phyloP scores from a whole-genome alignment of 352 stramenopile genomes.

The Poterioochromonas sp. region DNA sequence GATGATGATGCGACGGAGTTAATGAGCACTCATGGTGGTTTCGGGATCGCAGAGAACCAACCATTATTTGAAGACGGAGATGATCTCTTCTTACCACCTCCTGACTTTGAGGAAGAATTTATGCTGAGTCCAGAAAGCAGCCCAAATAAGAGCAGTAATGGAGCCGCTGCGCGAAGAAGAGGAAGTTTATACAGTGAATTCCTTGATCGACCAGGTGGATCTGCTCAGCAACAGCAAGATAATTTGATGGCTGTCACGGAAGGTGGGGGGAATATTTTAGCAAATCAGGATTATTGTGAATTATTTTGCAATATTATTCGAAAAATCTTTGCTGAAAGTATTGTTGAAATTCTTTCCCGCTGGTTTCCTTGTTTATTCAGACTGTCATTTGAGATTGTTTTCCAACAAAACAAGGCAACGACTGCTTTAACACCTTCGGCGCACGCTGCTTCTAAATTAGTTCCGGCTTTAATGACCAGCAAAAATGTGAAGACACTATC shows the following conservation, averaged over 20 bases:
- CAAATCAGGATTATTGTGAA: not conserved
- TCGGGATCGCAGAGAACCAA: too few species aligned
- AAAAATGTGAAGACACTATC: not conserved
- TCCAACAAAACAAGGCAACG: not conserved
- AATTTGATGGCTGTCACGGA: too few species aligned
- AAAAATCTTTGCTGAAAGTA: not conserved
- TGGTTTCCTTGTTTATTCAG: slow-evolving; percentile 6
- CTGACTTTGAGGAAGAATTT: not conserved
- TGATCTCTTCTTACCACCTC: too few species aligned
- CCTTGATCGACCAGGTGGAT: not conserved
- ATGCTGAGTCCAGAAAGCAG: not conserved
- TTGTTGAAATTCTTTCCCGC: not conserved
- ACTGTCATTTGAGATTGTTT: not conserved
- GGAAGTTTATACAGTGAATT: not conserved
- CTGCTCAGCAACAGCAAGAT: too few species aligned
- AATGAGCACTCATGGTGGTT: too few species aligned
- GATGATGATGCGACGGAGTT: too few species aligned
- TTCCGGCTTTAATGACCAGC: not conserved
- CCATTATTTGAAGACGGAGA: too few species aligned
- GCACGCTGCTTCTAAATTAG: not conserved
- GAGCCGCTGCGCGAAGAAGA: not conserved
- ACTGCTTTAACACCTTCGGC: not conserved
- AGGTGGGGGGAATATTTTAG: too few species aligned
- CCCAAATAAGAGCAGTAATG: not conserved
- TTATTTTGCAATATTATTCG: slow-evolving; percentile 3